Evolutionary conservation across 352 stramenopile species (phyloP), one percentile per base, ranked within the genome.

Genomic region (Phytophthora multivora): DNA sequence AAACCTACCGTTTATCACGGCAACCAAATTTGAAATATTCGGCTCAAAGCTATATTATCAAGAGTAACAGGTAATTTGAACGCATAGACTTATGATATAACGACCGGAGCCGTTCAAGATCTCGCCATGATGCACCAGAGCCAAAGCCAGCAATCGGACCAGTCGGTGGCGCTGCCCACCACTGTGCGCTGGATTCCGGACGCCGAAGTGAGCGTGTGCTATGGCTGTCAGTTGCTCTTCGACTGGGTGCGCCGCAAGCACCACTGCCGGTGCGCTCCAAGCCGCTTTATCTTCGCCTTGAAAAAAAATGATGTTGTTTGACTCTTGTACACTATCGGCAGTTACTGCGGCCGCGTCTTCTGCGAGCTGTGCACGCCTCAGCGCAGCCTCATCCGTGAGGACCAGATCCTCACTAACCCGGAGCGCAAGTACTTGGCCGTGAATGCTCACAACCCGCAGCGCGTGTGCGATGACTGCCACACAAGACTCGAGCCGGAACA

Each of bases 231-330:
- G 35, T 74, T 94, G 49, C 73, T 93, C 51, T 96, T 96, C 65
- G 87, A 96, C 71, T 96, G 87, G 87, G 78, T 93, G 62, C 88
- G 88, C 6, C 87, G 87, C 58, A 93, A 95, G 51, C 91, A 98
- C 64, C 89, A 97, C 71, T 97, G 91, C 75, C 78, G 91, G 74
- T 83, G 36, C 35, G 59, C 41, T 19, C 4, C 6, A 18, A 31
- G 7, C 25, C 25, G 6, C 5, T 8, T 31, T 8, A 30, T 31
- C 7, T 31, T 31, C 6, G 9, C 26, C 26, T 31, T n/a, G n/a
- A n/a, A n/a, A n/a, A n/a, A n/a, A n/a, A n/a, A n/a, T n/a, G n/a
- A n/a, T n/a, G n/a, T n/a, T n/a, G 21, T 23, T 23, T 23, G 21
- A 23, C 21, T 23, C 4, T 23, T 23, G 28, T 33, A 12, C 9